Base-by-base conservation (phyloP, 1,284 basidiomycete species). In the Apiotrichum domesticum region DNA sequence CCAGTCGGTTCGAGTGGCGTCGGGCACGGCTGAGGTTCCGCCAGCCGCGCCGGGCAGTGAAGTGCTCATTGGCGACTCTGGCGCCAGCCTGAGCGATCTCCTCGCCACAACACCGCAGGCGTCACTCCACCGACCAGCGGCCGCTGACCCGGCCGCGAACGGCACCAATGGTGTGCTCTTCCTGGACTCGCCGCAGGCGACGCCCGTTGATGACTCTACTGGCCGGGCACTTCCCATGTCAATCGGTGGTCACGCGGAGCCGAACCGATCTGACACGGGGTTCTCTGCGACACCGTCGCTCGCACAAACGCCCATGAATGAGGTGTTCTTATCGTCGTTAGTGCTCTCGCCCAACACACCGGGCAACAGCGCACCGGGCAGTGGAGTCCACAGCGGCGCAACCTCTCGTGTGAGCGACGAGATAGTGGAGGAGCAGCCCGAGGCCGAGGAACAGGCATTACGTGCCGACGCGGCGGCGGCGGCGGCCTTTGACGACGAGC, bases 221-320 rank as follows among this genome's bases (percentile, higher is more conserved):
- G 29, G 29, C 29, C 37, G 37, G 37, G 13, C 37, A 8, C n/a
- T 52, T 11, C 53, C 58, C 8, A 34, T 59, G 51, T 13, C 57
- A 10, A 57, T 59, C 21, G 48, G 10, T 21, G 42, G 42, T 33
- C 45, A 42, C 14, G 8, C 34, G 35, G 35, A 35, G 3, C 10
- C 35, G 9, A 37, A 37, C 15, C 47, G 47, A 9, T 37, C 14
- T 3, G 49, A 46, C 42, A 45, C 35, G 13, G 57, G 49, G 13
- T 11, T 44, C 14, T 45, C 50, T 4, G 45, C 35, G 13, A 44
- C 41, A 7, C 51, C 43, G 3, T 56, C 55, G n/a, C 52, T 60
- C 7, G 54, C 55, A 4, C 56, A 60, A 10, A 81, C 80, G 6
- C 80, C 80, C 0, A 76, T 78, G 63, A 81, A 81, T 67, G 71